Conservation (phyloP, 2,329 filamentous ascomycete species). For the Pseudogymnoascus pannorum region DNA sequence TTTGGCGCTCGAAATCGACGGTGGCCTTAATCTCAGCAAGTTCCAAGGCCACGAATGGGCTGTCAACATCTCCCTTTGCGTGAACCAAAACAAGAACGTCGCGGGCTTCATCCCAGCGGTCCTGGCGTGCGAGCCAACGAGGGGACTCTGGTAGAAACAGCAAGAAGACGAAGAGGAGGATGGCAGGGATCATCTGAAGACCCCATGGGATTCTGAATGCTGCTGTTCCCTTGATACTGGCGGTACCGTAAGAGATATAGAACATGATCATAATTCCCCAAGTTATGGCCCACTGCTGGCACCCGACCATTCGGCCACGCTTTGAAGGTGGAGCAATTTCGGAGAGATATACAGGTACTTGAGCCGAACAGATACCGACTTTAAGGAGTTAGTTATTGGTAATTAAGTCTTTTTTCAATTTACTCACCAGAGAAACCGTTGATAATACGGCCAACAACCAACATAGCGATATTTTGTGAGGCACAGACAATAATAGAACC, state of each 20-base stretch:
- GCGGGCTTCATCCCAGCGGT: conserved; percentile 49
- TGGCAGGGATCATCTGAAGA: conserved; percentile 53
- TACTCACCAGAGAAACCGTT: conserved; percentile 46
- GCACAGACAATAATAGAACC: conserved; percentile 55
- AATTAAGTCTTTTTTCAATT: not conserved
- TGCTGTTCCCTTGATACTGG: conserved; percentile 48
- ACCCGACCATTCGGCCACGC: conserved; percentile 60
- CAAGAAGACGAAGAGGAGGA: conserved; percentile 51
- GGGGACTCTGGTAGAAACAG: conserved; percentile 55
- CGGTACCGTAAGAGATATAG: conserved; percentile 59
- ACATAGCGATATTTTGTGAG: conserved; percentile 47
- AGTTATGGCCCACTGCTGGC: conserved; percentile 67
- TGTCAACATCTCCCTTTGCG: conserved; percentile 55
- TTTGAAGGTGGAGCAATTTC: conserved; percentile 53
- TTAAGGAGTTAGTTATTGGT: not conserved
- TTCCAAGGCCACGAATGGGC: conserved; percentile 60
- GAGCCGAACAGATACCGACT: conserved; percentile 60
- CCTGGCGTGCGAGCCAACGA: conserved; percentile 55
- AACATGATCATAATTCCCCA: conserved; percentile 66
- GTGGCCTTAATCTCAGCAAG: conserved; percentile 66
- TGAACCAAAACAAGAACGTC: conserved; percentile 42
- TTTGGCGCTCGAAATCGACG: conserved; percentile 64
- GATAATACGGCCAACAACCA: conserved; percentile 50
- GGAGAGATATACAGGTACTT: conserved; percentile 61
- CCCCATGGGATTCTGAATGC: conserved; percentile 61